Evolutionary conservation across 352 stramenopile genomes (phyloP).

Genomic region (Globisporangium nagaii): DNA sequence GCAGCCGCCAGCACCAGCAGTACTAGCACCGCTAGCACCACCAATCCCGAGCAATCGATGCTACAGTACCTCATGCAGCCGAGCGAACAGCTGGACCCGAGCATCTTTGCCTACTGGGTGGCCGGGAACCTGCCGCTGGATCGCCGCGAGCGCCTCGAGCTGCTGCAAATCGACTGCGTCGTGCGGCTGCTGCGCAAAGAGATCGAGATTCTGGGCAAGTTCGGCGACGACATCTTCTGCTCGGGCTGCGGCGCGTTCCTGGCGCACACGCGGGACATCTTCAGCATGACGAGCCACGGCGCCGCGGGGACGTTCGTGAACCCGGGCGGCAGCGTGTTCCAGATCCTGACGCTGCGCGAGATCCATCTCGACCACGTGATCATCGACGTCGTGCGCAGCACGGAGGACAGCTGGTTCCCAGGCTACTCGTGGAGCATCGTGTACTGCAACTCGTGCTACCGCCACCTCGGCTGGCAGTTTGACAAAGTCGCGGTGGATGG

Average conservation of each 20-base stretch:
- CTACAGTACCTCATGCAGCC: slow-evolving; percentile 26
- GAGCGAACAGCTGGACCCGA: slow-evolving; percentile 44
- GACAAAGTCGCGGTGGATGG: slow-evolving; percentile 30
- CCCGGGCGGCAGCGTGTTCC: slow-evolving; percentile 65
- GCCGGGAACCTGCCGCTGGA: slow-evolving; percentile 63
- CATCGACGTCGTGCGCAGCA: slow-evolving; percentile 37
- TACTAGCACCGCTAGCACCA: slow-evolving; percentile 10
- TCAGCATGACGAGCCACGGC: slow-evolving; percentile 62
- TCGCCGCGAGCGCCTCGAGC: slow-evolving; percentile 44
- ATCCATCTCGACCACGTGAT: slow-evolving; percentile 40
- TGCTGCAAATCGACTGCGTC: slow-evolving; percentile 57
- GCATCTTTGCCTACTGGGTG: slow-evolving; percentile 77
- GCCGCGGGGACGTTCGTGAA: slow-evolving; percentile 78
- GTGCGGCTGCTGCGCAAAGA: slow-evolving; percentile 52
- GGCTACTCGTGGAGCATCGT: slow-evolving; percentile 80
- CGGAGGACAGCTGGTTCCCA: slow-evolving; percentile 73
- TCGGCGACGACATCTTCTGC: slow-evolving; percentile 66
- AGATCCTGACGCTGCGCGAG: slow-evolving; percentile 69
- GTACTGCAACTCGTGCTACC: slow-evolving; percentile 59
- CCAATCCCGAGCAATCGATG: slow-evolving; percentile 12
- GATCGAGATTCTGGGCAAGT: slow-evolving; percentile 47
- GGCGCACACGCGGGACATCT: slow-evolving; percentile 68
- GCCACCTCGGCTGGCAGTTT: slow-evolving; percentile 78
- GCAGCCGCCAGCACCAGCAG: slow-evolving; percentile 11
- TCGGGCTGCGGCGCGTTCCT: slow-evolving; percentile 56